Evolutionary conservation across 2,329 filamentous ascomycete genomes (phyloP), one percentile per base, ranked within the genome.

Genomic region (Colletotrichum sidae): DNA sequence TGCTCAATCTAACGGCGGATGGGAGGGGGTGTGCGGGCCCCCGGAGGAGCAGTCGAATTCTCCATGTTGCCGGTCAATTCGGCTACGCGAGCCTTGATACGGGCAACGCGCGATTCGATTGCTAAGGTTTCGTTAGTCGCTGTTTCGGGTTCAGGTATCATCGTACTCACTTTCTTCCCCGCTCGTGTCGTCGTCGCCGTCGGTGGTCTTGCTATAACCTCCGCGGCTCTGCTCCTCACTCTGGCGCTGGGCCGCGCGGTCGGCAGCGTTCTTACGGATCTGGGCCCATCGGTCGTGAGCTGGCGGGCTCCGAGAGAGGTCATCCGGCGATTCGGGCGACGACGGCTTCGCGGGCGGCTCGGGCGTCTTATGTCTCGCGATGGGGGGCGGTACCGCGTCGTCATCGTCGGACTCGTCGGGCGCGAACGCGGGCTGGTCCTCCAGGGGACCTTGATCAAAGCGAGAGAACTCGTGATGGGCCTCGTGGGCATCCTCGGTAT

Each of bases 71-170:
- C 91, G 2, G 96, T 99, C 72, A 99, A 81, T 77, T 97, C 94
- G 56, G 96, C 96, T 64, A 99, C 96, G 68, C 96, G 91, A 66
- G 96, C 96, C 81, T 97, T 98, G 86, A 99, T 99, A 69, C 96
- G 92, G 53, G 96, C 96, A 65, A 98, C 96, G 70, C 96, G 92
- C 53, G 94, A 94, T 79, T 99, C 96, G 73, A 98, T 98, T 41
- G 94, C 93, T 96, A 58, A 33, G 11, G 46, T 5, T 2, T 47
- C 54, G 75, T 75, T 75, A 76, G 72, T 55, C 37, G 46, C 33
- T n/a, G 8, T 12, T 45, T n/a, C 5, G 33, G 33, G 8, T 10
- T 6, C 38, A 8, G 9, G n/a, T 33, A 34, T 12, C 13, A 2
- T 9, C 6, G 35, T 52, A 90, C 92, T 86, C 83, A 93, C 92